phyloP scores from a whole-genome alignment of 1,139 yeast genomes.

The Candida glucosophila region DNA sequence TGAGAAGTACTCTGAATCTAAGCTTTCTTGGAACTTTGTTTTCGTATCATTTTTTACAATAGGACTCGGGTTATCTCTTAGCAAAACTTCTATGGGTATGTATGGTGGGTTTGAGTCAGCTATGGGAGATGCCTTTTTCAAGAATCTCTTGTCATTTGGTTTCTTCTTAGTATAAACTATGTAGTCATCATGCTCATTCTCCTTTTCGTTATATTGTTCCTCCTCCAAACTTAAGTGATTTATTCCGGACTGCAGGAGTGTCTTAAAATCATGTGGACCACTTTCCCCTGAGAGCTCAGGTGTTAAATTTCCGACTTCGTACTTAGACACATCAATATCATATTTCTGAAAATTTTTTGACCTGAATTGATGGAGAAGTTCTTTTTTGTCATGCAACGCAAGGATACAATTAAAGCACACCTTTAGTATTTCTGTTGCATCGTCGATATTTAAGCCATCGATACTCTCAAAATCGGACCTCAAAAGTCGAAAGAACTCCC shows the following conservation, averaged over 20 bases:
- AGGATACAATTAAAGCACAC: constrained; percentile 27
- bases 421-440: constrained; percentile 26
- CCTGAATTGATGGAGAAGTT: constrained; percentile 18
- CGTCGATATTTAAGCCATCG: constrained; percentile 27
- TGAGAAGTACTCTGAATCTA: too few relatives aligned
- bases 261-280: background rate
- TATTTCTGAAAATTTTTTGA: constrained; percentile 17
- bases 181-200: background rate
- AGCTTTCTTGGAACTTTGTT: too few relatives aligned
- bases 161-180: constrained; percentile 2
- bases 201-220: constrained; percentile 4
- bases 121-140: too few relatives aligned
- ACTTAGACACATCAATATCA: constrained; percentile 13
- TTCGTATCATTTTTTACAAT: too few relatives aligned
- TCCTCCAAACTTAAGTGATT: constrained; percentile 10
- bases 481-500: too few relatives aligned
- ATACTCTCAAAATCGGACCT: constrained; percentile 28
- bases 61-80: constrained; percentile 6
- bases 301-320: too few relatives aligned
- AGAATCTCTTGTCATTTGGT: constrained; percentile 3
- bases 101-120: too few relatives aligned
- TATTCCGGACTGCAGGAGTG: background rate
- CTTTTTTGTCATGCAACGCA: constrained; percentile 19
- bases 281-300: too few relatives aligned
- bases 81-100: constrained; percentile 20